Evolutionary conservation across 257 asterid species (phyloP).

Genomic region (Oldenlandia corymbosa): DNA sequence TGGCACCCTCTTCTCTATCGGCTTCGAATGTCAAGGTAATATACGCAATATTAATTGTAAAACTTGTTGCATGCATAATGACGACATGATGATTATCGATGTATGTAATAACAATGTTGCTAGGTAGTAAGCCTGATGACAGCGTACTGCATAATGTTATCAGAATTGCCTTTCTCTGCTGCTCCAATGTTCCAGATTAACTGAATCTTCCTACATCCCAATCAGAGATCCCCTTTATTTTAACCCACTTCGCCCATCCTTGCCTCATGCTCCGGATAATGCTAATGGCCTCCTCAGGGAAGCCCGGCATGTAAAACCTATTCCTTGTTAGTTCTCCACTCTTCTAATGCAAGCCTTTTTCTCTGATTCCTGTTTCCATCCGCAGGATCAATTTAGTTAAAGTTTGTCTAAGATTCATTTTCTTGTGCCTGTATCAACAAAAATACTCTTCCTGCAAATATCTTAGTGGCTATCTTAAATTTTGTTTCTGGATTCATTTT

Average conservation of each 20-base stretch:
- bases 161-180: neutral
- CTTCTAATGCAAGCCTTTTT: no score
- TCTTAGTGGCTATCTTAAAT: no score
- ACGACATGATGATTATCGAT: neutral
- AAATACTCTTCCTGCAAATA: neutral
- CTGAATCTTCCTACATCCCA: no score
- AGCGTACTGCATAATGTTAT: no score
- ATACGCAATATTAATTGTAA: neutral
- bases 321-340: no score
- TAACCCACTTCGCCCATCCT: neutral
- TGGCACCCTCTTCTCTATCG: slow-evolving; percentile 23
- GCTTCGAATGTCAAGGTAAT: slow-evolving; percentile 24
- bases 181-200: no score
- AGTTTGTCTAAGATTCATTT: no score
- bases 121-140: no score
- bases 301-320: neutral
- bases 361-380: no score
- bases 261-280: neutral
- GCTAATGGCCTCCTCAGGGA: neutral
- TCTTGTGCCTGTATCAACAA: no score
- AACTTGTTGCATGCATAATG: neutral
- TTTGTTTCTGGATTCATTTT: neutral
- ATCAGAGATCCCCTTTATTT: neutral
- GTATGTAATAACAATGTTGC: no score
- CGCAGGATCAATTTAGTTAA: no score